A percentile compares a stretch with the other conserved stretches of the same genome.
These are phyloP conservation scores for Phoenix roebelenii DNA, from an alignment of 176 grass and related monocot genomes.

Conservation along the genomic window DNA sequence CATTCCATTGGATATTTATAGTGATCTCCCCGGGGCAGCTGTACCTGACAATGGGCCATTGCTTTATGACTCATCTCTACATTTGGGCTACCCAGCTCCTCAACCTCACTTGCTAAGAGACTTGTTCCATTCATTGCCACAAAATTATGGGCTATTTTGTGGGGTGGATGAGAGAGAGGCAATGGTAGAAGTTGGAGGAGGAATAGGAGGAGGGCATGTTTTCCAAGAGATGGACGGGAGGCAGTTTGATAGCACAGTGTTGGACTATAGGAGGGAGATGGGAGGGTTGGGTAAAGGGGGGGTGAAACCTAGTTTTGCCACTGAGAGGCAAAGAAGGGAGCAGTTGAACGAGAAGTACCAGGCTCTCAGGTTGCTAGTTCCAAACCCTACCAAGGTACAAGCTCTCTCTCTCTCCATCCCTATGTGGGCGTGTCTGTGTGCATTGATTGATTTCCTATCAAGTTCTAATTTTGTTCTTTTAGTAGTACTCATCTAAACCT, in stretches of 20 bases:
- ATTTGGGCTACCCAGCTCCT: constrained; percentile 32
- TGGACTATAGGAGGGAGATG: constrained; percentile 36
- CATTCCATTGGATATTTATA: constrained; percentile 41
- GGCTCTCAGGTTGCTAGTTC: constrained; percentile 62
- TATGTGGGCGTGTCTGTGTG: too few species aligned
- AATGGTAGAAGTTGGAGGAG: constrained; percentile 30
- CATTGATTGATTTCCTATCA: too few species aligned
- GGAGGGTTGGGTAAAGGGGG: constrained; percentile 46
- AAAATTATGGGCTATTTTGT: constrained; percentile 45
- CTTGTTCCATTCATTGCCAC: constrained; percentile 58
- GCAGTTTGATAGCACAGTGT: constrained; percentile 34
- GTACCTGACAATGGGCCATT: constrained; percentile 40
- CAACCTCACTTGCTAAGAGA: constrained; percentile 60
- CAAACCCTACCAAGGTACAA: constrained; percentile 75
- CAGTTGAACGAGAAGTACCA: constrained; percentile 89
- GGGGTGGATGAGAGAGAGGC: constrained; percentile 68
- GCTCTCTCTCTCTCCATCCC: too few species aligned
- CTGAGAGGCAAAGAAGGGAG: constrained; percentile 87
- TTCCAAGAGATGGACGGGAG: constrained; percentile 56
- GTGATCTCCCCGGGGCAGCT: constrained; percentile 26
- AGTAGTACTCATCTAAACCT: too few species aligned
- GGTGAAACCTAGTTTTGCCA: constrained; percentile 73
- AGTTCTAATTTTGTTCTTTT: too few species aligned
- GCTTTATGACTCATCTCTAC: constrained; percentile 30
- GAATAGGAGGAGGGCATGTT: constrained; percentile 27